These are phyloP conservation scores for Ambrosia hybrid DNA, from an alignment of 140 eudicot species.

Conservation along the genomic window DNA sequence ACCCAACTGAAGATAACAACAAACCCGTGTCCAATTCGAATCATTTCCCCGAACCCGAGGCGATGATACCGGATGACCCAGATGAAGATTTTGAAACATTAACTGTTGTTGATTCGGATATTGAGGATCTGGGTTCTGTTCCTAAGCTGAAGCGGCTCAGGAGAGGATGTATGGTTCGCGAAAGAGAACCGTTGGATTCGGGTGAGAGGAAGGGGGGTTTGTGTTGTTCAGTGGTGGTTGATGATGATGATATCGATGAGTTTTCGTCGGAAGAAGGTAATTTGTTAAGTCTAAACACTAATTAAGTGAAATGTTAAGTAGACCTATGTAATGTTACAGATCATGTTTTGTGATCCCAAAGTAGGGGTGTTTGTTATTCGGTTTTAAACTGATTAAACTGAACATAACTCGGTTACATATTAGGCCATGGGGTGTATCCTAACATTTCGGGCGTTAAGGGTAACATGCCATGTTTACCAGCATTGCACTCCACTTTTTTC, in stretches of 20 bases:
- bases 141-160: slow-evolving; percentile 55
- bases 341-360: not conserved
- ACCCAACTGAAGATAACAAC: not conserved
- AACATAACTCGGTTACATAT: no score
- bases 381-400: no score
- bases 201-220: slow-evolving; percentile 18
- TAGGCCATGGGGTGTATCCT: no score
- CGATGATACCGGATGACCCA: slow-evolving; percentile 12
- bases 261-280: slow-evolving; percentile 69
- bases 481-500: no score
- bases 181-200: slow-evolving; percentile 11
- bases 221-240: slow-evolving; percentile 23
- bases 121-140: slow-evolving; percentile 24
- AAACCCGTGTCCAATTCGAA: slow-evolving; percentile 12
- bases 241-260: slow-evolving; percentile 60
- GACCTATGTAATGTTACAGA: not conserved
- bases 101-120: slow-evolving; percentile 36
- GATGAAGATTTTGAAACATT: slow-evolving; percentile 48
- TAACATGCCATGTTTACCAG: no score
- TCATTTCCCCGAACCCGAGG: slow-evolving; percentile 10
- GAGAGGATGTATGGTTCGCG: slow-evolving; percentile 41
- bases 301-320: not conserved
- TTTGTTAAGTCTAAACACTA: slow-evolving; percentile 17
- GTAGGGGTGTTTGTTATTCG: no score
- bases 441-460: no score